Base-by-base conservation (phyloP, 306 rosid species). In the Oemleria cerasiformis region DNA sequence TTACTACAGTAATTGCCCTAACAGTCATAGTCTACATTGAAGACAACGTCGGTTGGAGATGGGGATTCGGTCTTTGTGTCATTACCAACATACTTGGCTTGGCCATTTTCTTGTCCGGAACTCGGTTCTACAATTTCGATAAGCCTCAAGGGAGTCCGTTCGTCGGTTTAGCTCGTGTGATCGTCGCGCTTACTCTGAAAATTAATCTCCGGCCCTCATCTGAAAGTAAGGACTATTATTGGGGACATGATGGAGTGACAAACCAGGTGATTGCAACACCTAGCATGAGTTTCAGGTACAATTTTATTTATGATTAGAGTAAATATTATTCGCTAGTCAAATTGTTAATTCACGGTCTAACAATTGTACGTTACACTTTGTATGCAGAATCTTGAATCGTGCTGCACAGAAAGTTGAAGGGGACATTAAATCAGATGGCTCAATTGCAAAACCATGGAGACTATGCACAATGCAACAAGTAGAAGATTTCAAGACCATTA, bases 401-500 rank as follows among this genome's bases (percentile, higher is more conserved):
- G 92, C 93, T 44, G 88, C 91, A 10, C 47, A 81, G 9, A 80
- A 74, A 75, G 70, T 68, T 2, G 77, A 85, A 15, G 95, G 88
- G 59, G 92, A 91, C 74, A 54, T 83, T 8, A 9, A 39, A 55
- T 20, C 38, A 34, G 81, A 83, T 70, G 88, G 86, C 0, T 51
- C 80, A 50, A 67, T 80, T 39, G 77, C 79, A 58, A 91, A 82
- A 73, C 81, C 76, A 44, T 91, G 97, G 92, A 82, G 68, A 15
- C 55, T 86, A 17, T 81, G 92, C 85, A 82, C 81, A n/a, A 45
- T 85, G 16, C 75, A 86, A 70, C 87, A 91, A 71, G 90, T 86
- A 10, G 89, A 88, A 73, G 86, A 85, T 61, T 71, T 88, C 11
- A 91, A 88, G 66, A 65, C 76, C 0, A 6, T 85, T 1, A 23